Percentiles rank a stretch among this genome's conserved stretches.
Conservation (phyloP, 352 stramenopile species). For the Globisporangium acanthophoron region DNA sequence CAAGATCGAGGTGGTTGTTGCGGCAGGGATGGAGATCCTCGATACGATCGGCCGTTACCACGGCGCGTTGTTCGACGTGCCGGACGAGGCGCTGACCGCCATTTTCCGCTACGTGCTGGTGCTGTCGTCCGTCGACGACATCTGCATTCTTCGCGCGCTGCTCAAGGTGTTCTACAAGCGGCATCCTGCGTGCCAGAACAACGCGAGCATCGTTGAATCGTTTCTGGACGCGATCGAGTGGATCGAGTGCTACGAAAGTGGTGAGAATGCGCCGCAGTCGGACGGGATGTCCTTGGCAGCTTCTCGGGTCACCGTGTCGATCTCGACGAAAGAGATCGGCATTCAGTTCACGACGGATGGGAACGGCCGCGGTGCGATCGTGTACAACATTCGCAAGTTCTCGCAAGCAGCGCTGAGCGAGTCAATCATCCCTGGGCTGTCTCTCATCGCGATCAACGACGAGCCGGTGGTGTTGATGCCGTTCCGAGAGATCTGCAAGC, state of each 20-base stretch:
- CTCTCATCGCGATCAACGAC: constrained; percentile 80
- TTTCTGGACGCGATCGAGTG: constrained; percentile 80
- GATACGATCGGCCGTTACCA: constrained; percentile 48
- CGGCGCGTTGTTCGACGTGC: constrained; percentile 50
- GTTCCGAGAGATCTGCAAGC: constrained; percentile 69
- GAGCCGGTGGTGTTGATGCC: constrained; percentile 75
- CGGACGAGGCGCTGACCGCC: constrained; percentile 48
- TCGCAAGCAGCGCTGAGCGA: constrained; percentile 77
- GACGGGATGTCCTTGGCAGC: constrained; percentile 42
- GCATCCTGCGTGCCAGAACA: constrained; percentile 71
- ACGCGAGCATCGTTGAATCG: constrained; percentile 38
- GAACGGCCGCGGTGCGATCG: constrained; percentile 69
- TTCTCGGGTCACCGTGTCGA: constrained; percentile 62
- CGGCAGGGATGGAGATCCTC: constrained; percentile 40
- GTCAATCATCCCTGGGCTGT: constrained; percentile 60
- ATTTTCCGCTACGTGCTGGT: constrained; percentile 71
- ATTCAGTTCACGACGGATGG: constrained; percentile 81
- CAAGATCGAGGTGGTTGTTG: constrained; percentile 76
- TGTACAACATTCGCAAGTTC: constrained; percentile 69
- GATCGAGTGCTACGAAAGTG: constrained; percentile 55
- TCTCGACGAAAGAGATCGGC: constrained; percentile 78
- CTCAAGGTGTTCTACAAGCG: constrained; percentile 58
- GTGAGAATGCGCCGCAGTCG: constrained; percentile 28
- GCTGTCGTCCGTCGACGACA: constrained; percentile 53
- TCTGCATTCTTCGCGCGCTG: constrained; percentile 40